phyloP scores from a whole-genome alignment of 2,329 filamentous ascomycete species.

The Calonectria pseudoturangicola region DNA sequence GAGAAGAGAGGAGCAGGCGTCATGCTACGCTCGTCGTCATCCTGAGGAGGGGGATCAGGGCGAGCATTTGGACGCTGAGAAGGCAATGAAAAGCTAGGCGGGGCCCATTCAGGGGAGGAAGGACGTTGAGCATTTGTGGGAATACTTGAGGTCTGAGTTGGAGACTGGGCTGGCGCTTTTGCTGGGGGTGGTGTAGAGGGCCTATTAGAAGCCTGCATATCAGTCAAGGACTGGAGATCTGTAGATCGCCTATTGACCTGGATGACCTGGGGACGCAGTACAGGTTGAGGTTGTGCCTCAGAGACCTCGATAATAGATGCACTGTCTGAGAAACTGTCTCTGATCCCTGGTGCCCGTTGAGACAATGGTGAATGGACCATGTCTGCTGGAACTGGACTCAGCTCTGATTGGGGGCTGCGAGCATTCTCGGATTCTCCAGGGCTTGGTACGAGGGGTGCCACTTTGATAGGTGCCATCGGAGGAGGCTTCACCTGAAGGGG shows the following conservation, averaged over 20 bases:
- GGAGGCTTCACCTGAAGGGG: background rate
- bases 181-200: constrained; percentile 34
- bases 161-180: background rate
- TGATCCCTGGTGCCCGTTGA: constrained; percentile 42
- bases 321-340: constrained; percentile 51
- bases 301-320: constrained; percentile 52
- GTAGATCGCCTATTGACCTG: constrained; percentile 52
- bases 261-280: constrained; percentile 51
- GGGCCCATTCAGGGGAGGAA: constrained; percentile 8
- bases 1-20: constrained; percentile 34
- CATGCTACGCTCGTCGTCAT: constrained; percentile 15
- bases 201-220: constrained; percentile 33
- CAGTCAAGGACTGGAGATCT: constrained; percentile 41
- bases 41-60: constrained; percentile 19
- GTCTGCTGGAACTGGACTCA: constrained; percentile 46
- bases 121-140: background rate
- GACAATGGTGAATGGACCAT: constrained; percentile 41
- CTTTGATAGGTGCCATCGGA: background rate
- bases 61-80: constrained; percentile 29
- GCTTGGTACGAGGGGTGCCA: background rate
- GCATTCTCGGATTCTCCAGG: background rate
- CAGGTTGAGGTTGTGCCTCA: constrained; percentile 52
- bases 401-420: constrained; percentile 34
- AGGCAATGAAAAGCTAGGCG: constrained; percentile 33
- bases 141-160: background rate